phyloP scores from a whole-genome alignment of 495 filamentous ascomycete genomes.

The Aspergillus carlsbadensis region DNA sequence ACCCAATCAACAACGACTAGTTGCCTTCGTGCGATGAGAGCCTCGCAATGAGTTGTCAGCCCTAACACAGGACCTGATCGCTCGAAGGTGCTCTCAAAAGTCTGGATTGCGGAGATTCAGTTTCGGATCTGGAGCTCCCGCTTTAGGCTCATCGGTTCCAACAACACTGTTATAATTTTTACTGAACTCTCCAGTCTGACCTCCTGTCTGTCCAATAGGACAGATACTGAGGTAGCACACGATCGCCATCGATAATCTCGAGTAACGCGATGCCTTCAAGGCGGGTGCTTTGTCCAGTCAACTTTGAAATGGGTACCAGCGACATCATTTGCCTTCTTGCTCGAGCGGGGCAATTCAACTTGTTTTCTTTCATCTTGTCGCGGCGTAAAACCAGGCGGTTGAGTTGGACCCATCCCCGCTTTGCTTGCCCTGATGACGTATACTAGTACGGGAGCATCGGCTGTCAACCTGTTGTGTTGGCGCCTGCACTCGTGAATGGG shows the following conservation, averaged over 20 bases:
- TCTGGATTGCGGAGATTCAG: not conserved
- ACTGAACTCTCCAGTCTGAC: not conserved
- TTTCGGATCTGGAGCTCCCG: not conserved
- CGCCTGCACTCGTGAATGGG: not conserved
- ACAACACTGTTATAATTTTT: not conserved
- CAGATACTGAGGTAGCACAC: not conserved
- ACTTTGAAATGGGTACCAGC: not conserved
- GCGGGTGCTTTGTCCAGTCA: not conserved
- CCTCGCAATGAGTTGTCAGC: not conserved
- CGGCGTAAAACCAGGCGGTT: not conserved
- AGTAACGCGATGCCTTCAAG: slow-evolving; percentile 1
- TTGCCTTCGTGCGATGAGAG: no score
- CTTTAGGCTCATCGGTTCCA: no score
- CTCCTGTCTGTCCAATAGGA: not conserved
- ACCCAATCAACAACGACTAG: not conserved
- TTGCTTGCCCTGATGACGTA: slow-evolving; percentile 2
- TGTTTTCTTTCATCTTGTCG: not conserved
- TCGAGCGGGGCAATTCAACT: not conserved
- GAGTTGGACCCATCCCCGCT: not conserved
- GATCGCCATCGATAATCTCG: not conserved
- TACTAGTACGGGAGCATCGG: not conserved
- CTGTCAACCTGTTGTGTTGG: not conserved
- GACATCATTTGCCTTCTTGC: not conserved
- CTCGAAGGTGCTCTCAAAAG: not conserved
- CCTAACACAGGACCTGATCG: not conserved